Evolutionary conservation across 169 alveolate genomes (phyloP), one percentile per base, ranked within the genome.

Genomic region (Plasmodium reichenowi): DNA sequence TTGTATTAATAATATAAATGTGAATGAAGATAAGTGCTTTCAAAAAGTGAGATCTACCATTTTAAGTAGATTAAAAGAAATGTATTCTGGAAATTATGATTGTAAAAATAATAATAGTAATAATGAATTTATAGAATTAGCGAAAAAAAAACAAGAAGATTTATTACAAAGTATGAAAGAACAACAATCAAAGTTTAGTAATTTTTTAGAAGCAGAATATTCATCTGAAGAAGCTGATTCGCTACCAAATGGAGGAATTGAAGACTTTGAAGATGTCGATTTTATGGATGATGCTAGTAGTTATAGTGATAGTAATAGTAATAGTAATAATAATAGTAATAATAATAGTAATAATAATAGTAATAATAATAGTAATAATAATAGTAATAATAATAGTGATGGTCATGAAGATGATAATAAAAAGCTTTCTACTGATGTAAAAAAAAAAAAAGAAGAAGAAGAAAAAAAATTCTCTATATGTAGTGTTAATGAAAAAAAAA

Each of bases 1-100:
- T 1, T 48, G 72, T 43, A 66, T 78, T 67, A 78, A 71, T 26
- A 78, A 59, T 26, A 52, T 78, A 32, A 78, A 78, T 58, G 67
- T 54, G 7, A 78, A 78, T 7, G 89, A 78, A 52, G 89, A 78
- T 58, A 78, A 78, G 24, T 78, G 89, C 10, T 64, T 78, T 58
- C 22, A 26, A 64, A 78, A 78, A 22, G 89, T 78, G 1, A 64
- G 74, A 24, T 9, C 52, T 52, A 78, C 89, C 13, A 78, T 78
- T 3, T 22, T 78, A 9, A 12, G 12, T 3, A 50, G 89, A 58
- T 52, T 78, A 71, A 78, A 78, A 56, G 76, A 64, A 7, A 67
- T 78, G 0, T 45, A 52, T 9, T 29, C 89, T 12, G 89, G 54
- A 45, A 78, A 32, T 70, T 78, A 64, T 59, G 76, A 78, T 54